Evolutionary conservation across 2,329 filamentous ascomycete genomes (phyloP), one percentile per base, ranked within the genome.

Genomic region (Venturia effusa): DNA sequence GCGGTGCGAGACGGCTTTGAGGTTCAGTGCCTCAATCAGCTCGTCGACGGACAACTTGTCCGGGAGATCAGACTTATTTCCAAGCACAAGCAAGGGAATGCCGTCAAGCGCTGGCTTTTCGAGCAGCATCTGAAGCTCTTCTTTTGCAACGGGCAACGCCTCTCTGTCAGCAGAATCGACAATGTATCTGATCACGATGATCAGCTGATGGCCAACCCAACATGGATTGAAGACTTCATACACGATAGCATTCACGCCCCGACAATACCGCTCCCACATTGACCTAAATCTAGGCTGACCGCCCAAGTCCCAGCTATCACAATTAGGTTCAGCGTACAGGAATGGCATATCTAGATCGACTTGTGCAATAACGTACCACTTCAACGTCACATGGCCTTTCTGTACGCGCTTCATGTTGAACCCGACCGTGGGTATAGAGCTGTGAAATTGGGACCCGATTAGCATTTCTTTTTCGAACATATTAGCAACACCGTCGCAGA

Each of bases 211-310:
- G 24, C n/a, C 27, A 48, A 65, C 41, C 48, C 15, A 37, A 32
- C 17, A 41, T 51, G 62, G 19, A 69, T 41, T 60, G 65, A 65
- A 67, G 64, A 64, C 61, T 61, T 59, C 82, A 75, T 81, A 88
- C 84, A 99, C 90, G 70, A 99, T 97, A 70, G 93, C 93, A 78
- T 96, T 96, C 69, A 97, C 94, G 62, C 92, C 94, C 68, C 92
- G 90, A 78, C 94, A 97, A 77, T 99, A 99, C 73, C 94, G 84
- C 81, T 99, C 94, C 94, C 94, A 99, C 94, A 99, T 99, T 70
- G 90, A 90, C 72, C 94, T 89, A 80, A 97, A 99, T 68, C 93
- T 86, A 70, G 94, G 93, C 78, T 99, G 94, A 63, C 94, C 94
- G 70, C 94, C 94, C 68, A 99, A 86, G 79, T 99, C 94, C 94